Evolutionary conservation across 2,329 filamentous ascomycete genomes (phyloP), one percentile per base, ranked within the genome.

Genomic region (Cryphonectria radicalis): DNA sequence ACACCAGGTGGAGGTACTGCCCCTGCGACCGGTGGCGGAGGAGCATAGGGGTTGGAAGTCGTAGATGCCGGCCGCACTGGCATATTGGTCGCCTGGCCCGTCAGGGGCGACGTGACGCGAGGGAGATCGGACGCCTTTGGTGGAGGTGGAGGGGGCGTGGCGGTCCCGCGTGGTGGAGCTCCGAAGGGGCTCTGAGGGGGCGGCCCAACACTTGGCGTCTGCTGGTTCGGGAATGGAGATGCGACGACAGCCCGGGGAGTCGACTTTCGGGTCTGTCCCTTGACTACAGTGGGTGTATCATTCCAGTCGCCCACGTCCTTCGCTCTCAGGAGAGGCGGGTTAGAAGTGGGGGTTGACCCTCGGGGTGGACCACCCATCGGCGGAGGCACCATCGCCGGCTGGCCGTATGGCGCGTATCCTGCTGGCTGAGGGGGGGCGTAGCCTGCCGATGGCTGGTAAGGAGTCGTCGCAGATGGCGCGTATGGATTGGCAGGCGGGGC

Each of bases 241-340:
- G 86, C 89, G 66, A 94, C 89, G 3, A 92, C 85, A 67, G 90
- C 88, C 69, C 86, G 90, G 2, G 95, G 94, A 0, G 95, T 98
- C 63, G 87, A 86, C 78, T 91, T 89, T 75, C 95, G 90, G 32
- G 91, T 87, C 19, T 89, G 87, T n/a, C 92, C 87, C 83, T 95
- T 93, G 63, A 89, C 87, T 63, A 98, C 92, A 77, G 97, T 88
- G 1, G 96, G 96, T 67, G 97, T 92, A 80, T 99, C 96, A 76
- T 99, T 99, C 96, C 96, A 99, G 76, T 93, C 92, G 40, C 91
- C 89, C 74, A 91, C 91, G 74, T 92, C 91, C 78, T 90, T 91
- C 70, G 89, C 85, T 77, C 89, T 90, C 13, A 93, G 89, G 25
- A 93, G 89, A 32, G 94, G 91, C 57, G 89, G 86, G 35, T 87